A percentile compares a stretch with the other conserved stretches of the same genome.
phyloP scores from a whole-genome alignment of 169 alveolate species.

The Cryptosporidium felis region DNA sequence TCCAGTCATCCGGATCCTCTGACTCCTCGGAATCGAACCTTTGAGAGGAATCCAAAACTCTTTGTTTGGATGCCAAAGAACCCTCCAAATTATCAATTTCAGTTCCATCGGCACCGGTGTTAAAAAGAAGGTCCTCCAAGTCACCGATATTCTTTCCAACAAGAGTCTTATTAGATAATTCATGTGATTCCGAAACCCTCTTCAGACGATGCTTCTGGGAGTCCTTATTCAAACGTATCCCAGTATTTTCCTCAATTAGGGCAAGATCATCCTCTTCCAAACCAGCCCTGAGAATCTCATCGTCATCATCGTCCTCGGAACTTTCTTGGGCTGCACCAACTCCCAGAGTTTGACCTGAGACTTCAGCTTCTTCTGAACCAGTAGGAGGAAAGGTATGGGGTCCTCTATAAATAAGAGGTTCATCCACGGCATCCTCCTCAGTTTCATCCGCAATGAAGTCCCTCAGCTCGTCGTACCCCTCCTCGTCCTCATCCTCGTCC shows the following conservation, averaged over 20 bases:
- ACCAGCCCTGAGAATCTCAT: constrained; percentile 51
- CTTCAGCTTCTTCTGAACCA: not conserved
- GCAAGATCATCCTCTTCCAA: constrained; percentile 59
- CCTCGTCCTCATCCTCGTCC: constrained; percentile 3
- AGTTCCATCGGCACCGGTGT: not conserved
- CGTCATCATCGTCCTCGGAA: constrained; percentile 64
- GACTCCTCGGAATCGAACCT: not conserved
- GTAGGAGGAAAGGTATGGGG: not conserved
- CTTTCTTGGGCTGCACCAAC: not conserved
- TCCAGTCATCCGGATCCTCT: constrained; percentile 58
- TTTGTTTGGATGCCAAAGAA: not conserved
- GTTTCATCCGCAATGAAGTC: constrained; percentile 34
- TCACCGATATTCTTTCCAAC: constrained; percentile 53
- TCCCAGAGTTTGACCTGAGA: not conserved
- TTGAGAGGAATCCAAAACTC: not conserved
- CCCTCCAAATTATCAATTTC: not conserved
- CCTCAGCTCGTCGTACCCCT: constrained; percentile 8
- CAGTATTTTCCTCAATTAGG: constrained; percentile 61
- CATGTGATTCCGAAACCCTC: constrained; percentile 43
- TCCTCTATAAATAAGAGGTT: not conserved
- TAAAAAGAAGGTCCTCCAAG: constrained; percentile 45
- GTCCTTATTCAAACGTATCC: constrained; percentile 33
- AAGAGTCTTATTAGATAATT: constrained; percentile 11
- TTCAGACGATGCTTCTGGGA: constrained; percentile 54
- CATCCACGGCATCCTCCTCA: constrained; percentile 53